These are phyloP conservation scores for Ganoderma sp. DNA, from an alignment of 1,284 basidiomycete genomes.

Conservation along the genomic window DNA sequence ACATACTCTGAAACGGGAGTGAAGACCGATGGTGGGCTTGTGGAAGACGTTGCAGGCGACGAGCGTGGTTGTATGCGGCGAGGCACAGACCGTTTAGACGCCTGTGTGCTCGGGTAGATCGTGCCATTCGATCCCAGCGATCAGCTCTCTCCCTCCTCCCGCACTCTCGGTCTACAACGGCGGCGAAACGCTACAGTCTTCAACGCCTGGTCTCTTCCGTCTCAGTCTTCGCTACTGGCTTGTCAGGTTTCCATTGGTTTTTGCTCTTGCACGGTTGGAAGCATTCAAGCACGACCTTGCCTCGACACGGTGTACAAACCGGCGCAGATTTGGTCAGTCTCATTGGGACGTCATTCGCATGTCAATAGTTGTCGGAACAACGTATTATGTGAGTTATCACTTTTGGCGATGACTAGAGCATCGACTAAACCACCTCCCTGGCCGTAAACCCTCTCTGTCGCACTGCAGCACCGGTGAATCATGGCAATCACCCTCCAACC, in stretches of 20 bases:
- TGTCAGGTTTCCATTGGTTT: background rate
- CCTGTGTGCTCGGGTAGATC: background rate
- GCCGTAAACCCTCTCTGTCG: background rate
- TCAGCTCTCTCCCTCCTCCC: background rate
- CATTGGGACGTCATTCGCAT: background rate
- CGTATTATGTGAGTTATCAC: background rate
- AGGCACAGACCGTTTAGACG: background rate
- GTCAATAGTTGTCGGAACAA: background rate
- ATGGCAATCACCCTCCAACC: constrained; percentile 32
- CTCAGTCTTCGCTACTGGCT: background rate
- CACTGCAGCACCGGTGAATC: background rate
- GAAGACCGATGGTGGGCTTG: background rate
- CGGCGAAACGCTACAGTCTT: background rate
- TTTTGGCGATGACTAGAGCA: background rate
- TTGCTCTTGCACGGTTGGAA: too few relatives aligned
- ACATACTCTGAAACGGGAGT: background rate
- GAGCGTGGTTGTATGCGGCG: background rate
- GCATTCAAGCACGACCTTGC: background rate
- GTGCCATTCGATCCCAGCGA: background rate
- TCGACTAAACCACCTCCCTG: background rate
- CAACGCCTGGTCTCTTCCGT: background rate
- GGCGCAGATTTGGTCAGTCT: background rate
- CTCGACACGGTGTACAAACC: background rate
- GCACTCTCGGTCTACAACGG: background rate
- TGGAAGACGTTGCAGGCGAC: background rate